These are phyloP conservation scores for Botrytis tulipae DNA, from an alignment of 2,329 filamentous ascomycete species.

Conservation along the genomic window DNA sequence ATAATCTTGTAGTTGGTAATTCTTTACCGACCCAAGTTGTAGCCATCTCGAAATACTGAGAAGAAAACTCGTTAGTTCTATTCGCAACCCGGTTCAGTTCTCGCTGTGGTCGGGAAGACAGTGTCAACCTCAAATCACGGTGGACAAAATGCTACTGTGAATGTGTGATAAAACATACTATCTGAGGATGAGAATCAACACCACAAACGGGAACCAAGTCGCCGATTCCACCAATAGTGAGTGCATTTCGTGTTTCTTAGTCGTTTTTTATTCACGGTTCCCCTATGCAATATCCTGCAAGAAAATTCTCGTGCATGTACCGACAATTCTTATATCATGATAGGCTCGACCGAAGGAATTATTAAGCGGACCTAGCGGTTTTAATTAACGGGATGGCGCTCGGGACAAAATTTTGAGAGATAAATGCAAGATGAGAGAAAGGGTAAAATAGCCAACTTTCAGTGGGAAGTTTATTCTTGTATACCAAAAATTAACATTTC, in stretches of 20 bases:
- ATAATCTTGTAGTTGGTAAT: constrained; percentile 55
- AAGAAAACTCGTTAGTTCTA: neutral
- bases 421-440: neutral
- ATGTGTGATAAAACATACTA: constrained; percentile 38
- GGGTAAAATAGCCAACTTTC: neutral
- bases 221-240: constrained; percentile 42
- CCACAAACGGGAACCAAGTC: constrained; percentile 46
- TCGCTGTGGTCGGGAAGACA: too few relatives aligned
- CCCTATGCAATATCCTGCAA: neutral
- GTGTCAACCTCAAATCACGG: neutral
- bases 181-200: constrained; percentile 27
- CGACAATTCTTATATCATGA: neutral
- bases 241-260: neutral
- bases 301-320: neutral
- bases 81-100: neutral
- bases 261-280: neutral
- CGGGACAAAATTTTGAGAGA: neutral
- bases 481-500: neutral
- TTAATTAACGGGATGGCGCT: neutral
- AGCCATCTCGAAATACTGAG: constrained; percentile 43
- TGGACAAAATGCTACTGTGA: neutral
- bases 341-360: neutral
- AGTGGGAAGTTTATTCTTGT: neutral
- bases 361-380: neutral
- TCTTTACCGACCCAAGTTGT: constrained; percentile 46